phyloP scores from a whole-genome alignment of 2,329 filamentous ascomycete genomes.

The Teratosphaeria gauchensis region DNA sequence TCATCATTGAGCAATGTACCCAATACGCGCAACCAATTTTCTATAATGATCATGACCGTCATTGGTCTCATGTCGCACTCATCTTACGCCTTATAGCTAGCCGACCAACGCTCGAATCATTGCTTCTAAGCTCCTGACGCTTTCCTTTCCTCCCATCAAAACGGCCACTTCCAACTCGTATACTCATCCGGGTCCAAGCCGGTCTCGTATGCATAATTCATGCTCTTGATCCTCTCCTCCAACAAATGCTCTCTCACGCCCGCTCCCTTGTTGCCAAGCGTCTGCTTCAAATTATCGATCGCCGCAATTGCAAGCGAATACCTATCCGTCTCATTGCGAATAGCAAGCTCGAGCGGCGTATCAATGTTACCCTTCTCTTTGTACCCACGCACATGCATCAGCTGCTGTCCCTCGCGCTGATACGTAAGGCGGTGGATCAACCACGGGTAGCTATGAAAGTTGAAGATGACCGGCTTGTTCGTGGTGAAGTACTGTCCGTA shows the following conservation, averaged over 20 bases:
- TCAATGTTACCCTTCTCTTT: conserved; percentile 79
- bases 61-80: too few relatives aligned
- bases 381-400: conserved; percentile 69
- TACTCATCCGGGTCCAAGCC: conserved; percentile 60
- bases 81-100: too few relatives aligned
- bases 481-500: conserved; percentile 63
- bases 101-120: background rate
- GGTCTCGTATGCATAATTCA: conserved; percentile 56
- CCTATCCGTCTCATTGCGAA: conserved; percentile 67
- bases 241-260: conserved; percentile 54
- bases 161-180: conserved; percentile 57
- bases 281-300: conserved; percentile 55
- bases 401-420: conserved; percentile 57
- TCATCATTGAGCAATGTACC: too few relatives aligned
- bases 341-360: conserved; percentile 67
- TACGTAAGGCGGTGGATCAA: conserved; percentile 68
- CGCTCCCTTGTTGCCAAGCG: conserved; percentile 54
- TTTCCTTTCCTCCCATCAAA: conserved; percentile 1
- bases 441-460: conserved; percentile 79
- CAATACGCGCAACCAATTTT: too few relatives aligned
- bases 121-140: too few relatives aligned
- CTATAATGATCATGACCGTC: too few relatives aligned
- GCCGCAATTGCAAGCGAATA: conserved; percentile 70
- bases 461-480: conserved; percentile 66
- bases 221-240: conserved; percentile 54